A percentile compares a stretch with the other conserved stretches of the same genome.
phyloP scores from a whole-genome alignment of 306 rosid species.

The Boehmeria nivea region DNA sequence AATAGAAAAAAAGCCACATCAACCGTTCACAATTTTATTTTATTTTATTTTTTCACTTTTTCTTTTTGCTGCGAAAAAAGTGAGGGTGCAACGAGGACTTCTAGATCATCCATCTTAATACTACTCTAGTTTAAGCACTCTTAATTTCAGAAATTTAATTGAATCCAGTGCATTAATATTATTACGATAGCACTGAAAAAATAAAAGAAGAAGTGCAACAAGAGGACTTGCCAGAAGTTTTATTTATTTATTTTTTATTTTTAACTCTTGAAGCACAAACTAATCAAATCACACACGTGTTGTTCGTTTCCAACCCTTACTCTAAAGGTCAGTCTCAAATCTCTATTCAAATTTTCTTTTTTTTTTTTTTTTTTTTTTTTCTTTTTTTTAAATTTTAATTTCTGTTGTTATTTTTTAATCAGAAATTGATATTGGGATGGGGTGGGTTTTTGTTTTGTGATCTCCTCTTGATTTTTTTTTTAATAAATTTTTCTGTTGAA shows the following conservation, averaged over 20 bases:
- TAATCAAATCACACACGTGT: slow-evolving; percentile 1
- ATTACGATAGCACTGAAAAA: too few species aligned
- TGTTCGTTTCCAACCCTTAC: slow-evolving; percentile 2
- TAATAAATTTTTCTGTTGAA: not conserved
- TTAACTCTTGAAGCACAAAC: not conserved
- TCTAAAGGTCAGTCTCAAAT: slow-evolving; percentile 7
- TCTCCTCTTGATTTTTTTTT: not conserved
- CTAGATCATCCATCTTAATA: too few species aligned
- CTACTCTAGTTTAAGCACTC: too few species aligned
- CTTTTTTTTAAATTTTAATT: not conserved
- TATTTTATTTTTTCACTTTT: too few species aligned
- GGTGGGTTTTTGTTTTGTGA: not conserved
- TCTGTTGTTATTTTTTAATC: not conserved
- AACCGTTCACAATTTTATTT: not conserved
- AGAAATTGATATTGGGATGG: too few species aligned
- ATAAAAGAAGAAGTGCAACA: too few species aligned
- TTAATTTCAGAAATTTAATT: too few species aligned
- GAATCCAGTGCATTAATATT: too few species aligned
- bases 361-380: not conserved
- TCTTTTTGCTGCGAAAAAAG: too few species aligned
- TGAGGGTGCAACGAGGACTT: too few species aligned
- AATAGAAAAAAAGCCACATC: not conserved
- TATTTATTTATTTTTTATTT: too few species aligned
- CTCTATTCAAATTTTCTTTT: not conserved
- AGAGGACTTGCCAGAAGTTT: too few species aligned